Base-by-base conservation (phyloP, 108 stramenopile species). In the Aurantiochytrium sp. region DNA sequence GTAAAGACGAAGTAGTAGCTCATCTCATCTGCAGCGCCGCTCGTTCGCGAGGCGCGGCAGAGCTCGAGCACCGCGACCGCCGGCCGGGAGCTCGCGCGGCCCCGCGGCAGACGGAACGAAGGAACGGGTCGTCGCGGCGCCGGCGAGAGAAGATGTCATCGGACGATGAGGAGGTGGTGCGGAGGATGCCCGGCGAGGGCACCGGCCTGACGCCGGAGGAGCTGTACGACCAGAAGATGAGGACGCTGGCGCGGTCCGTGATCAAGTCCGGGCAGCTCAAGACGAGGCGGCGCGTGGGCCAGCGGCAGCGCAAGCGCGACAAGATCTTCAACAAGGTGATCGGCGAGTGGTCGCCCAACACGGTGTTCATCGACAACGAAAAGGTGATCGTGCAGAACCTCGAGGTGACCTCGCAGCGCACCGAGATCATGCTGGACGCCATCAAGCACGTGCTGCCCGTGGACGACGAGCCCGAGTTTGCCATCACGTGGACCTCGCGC, bases 271-370 rank as follows among this genome's bases (percentile, higher is more conserved):
- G 73, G 10, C 73, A 48, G 73, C 73, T 81, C 42, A 41, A 48
- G 73, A 81, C 73, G n/a, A 12, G 73, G 39, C 73, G 73, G 6
- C 73, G 73, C 73, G 45, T 81, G 45, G 73, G 73, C 39, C 73
- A 22, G 39, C 73, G 73, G 19, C 42, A 48, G n/a, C 73, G 73
- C 73, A 81, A 81, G 30, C 73, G 73, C 45, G 73, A 81, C 73
- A 81, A 81, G 73, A 48, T 48, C 45, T 81, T 81, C 24, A 12
- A 81, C 73, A 81, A 81, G 45, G 73, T 81, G n/a, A 81, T 81
- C 45, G 73, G 73, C 39, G 73, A 81, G 30, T 81, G 73, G 73
- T 22, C 73, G n/a, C 45, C 45, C n/a, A 81, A 81, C 73, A 81
- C 42, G 10, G 73, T 81, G 10, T 81, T 81, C 39, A 81, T 81